phyloP scores from a whole-genome alignment of 257 asterid genomes.

The Solanum acaule region DNA sequence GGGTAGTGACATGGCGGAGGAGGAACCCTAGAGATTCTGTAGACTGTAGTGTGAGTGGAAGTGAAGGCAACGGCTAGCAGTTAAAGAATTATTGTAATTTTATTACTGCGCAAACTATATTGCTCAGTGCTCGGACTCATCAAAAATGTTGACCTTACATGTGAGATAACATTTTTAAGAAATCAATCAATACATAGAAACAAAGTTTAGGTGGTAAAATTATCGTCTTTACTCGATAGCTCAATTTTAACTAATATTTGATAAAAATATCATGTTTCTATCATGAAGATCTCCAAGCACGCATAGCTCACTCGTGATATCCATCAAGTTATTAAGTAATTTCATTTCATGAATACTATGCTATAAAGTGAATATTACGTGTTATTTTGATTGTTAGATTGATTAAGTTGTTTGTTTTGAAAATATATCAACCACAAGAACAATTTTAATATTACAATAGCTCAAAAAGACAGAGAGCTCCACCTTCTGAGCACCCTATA shows the following conservation, averaged over 20 bases:
- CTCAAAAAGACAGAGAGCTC: not conserved
- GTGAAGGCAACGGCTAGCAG: not conserved
- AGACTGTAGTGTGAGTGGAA: not conserved
- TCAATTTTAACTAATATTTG: not conserved
- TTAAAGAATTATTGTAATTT: not conserved
- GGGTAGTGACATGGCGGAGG: conserved; percentile 18
- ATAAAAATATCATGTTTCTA: not conserved
- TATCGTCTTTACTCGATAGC: not conserved
- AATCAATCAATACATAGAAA: not conserved
- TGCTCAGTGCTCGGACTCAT: no score
- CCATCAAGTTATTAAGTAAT: not conserved
- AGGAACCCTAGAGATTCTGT: not conserved
- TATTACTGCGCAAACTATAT: no score
- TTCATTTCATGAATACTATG: no score
- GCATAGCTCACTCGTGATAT: not conserved
- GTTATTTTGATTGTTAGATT: no score
- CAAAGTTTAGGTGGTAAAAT: not conserved
- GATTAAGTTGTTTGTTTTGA: not conserved
- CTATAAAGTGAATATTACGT: not conserved
- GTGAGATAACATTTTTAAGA: not conserved
- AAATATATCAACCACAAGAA: not conserved
- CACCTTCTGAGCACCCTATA: not conserved
- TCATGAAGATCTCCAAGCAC: not conserved
- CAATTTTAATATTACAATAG: no score
- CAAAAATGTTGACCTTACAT: not conserved